Conservation (phyloP, 1,284 basidiomycete species). For the Hortiboletus rubellus region DNA sequence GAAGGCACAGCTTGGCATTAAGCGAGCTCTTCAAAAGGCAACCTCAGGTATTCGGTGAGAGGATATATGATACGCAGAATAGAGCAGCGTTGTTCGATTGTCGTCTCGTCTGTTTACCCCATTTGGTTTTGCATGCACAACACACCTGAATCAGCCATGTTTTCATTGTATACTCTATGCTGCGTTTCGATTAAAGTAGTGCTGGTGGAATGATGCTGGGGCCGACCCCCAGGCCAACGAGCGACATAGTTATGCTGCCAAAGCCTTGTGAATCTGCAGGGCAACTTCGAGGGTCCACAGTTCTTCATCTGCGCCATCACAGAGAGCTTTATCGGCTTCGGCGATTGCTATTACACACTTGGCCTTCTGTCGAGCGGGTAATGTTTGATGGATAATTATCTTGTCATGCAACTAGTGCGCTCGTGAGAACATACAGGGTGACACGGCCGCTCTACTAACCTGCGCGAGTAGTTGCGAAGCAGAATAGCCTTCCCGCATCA, state of each 20-base stretch:
- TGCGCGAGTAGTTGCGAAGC: slow-evolving; percentile 89
- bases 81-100: slow-evolving; percentile 13
- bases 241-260: slow-evolving; percentile 29
- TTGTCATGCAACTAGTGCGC: slow-evolving; percentile 82
- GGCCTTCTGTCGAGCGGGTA: slow-evolving; percentile 83
- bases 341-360: slow-evolving; percentile 84
- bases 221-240: background rate
- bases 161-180: slow-evolving; percentile 2
- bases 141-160: slow-evolving; percentile 14
- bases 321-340: slow-evolving; percentile 94
- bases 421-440: slow-evolving; percentile 6
- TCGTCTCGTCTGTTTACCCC: slow-evolving; percentile 11
- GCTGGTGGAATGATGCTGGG: background rate
- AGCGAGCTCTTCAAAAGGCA: slow-evolving; percentile 95
- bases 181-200: background rate
- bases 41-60: slow-evolving; percentile 79
- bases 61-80: slow-evolving; percentile 16
- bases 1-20: slow-evolving; percentile 90
- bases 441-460: slow-evolving; percentile 43
- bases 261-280: slow-evolving; percentile 71
- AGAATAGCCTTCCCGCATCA: slow-evolving; percentile 90
- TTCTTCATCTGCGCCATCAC: slow-evolving; percentile 98
- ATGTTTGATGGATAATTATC: slow-evolving; percentile 77
- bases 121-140: slow-evolving; percentile 10
- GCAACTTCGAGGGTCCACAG: slow-evolving; percentile 91